phyloP scores from a whole-genome alignment of 192 early-diverging fungal genomes.

The Diversispora epigaea region DNA sequence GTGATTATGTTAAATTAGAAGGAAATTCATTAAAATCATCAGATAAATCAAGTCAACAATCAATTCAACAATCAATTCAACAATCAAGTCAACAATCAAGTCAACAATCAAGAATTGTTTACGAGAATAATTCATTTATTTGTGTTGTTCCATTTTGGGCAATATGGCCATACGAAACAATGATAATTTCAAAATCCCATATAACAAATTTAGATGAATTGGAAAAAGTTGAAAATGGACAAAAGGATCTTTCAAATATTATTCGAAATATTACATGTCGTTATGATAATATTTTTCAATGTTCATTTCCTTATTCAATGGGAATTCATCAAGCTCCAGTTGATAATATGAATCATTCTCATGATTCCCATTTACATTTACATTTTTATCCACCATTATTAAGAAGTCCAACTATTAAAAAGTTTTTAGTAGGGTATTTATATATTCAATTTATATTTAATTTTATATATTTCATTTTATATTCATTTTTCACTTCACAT shows the following conservation, averaged over 20 bases:
- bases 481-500: background rate
- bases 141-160: constrained; percentile 96
- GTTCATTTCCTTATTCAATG: constrained; percentile 96
- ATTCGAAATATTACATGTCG: constrained; percentile 73
- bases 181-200: constrained; percentile 76
- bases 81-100: constrained; percentile 45
- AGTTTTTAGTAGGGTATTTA: constrained; percentile 88
- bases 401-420: constrained; percentile 84
- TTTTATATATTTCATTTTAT: constrained; percentile 9
- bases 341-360: constrained; percentile 49
- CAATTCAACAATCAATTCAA: constrained; percentile 53
- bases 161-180: constrained; percentile 93
- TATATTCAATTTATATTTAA: constrained; percentile 31
- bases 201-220: constrained; percentile 55
- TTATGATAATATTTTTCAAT: constrained; percentile 92
- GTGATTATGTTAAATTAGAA: constrained; percentile 75
- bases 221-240: constrained; percentile 42
- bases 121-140: constrained; percentile 78
- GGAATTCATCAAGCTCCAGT: constrained; percentile 89
- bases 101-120: constrained; percentile 65
- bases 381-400: constrained; percentile 97
- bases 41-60: constrained; percentile 37
- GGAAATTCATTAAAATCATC: constrained; percentile 32
- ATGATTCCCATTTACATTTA: constrained; percentile 77
- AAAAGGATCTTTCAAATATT: constrained; percentile 70